A percentile compares a stretch with the other conserved stretches of the same genome.
Conservation (phyloP, 306 rosid species). For the Gleditsia sinensis region DNA sequence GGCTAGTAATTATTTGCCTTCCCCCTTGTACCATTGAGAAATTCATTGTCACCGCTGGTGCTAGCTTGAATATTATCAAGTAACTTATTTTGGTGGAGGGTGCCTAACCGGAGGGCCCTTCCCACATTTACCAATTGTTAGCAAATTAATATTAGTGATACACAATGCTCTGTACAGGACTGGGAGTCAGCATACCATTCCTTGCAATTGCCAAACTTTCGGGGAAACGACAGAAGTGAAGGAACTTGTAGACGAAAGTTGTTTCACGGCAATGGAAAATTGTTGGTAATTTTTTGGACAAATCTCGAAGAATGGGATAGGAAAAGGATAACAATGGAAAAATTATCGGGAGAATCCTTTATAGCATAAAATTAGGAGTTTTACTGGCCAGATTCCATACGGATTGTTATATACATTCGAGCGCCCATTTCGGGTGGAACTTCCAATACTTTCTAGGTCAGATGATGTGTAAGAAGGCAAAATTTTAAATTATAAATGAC, state of each 20-base stretch:
- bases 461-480: too few species aligned
- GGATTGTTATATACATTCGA: too few species aligned
- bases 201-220: neutral
- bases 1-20: neutral
- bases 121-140: neutral
- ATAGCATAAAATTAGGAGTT: too few species aligned
- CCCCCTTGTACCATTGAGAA: neutral
- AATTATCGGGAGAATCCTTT: too few species aligned
- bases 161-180: too few species aligned
- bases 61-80: neutral
- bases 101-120: neutral
- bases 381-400: too few species aligned
- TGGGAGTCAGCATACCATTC: neutral
- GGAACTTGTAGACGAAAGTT: neutral
- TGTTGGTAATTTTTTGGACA: neutral
- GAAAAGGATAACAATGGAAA: too few species aligned
- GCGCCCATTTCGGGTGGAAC: too few species aligned
- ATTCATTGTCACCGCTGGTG: neutral
- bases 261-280: neutral
- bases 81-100: neutral
- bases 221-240: neutral
- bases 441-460: too few species aligned
- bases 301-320: neutral
- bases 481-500: too few species aligned
- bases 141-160: too few species aligned